Evolutionary conservation across 2,329 filamentous ascomycete species (phyloP).

Genomic region (Pseudogymnoascus destructans): DNA sequence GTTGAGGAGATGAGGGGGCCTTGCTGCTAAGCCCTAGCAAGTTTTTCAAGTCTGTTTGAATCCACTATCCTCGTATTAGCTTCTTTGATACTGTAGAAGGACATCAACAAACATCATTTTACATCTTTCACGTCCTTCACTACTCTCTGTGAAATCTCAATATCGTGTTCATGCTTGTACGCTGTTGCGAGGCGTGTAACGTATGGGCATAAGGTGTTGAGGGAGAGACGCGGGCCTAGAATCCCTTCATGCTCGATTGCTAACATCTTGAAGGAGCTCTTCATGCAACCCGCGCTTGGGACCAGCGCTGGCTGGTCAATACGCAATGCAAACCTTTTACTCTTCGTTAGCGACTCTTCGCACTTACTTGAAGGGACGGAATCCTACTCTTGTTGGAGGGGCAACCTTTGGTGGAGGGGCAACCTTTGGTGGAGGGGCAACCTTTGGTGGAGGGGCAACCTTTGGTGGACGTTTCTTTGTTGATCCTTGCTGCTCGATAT

Average conservation of each 20-base stretch:
- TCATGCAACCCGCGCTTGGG: neutral
- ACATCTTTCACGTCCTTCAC: neutral
- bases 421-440: too few relatives aligned
- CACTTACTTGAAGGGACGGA: too few relatives aligned
- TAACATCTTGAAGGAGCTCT: neutral
- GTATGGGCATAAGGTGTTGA: neutral
- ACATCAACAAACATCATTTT: neutral
- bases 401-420: too few relatives aligned
- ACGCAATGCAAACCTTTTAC: neutral
- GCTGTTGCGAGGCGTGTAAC: neutral
- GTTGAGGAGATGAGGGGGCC: conserved; percentile 18
- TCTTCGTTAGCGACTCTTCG: too few relatives aligned
- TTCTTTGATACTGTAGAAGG: neutral
- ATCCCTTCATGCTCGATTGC: neutral
- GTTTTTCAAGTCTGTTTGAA: too few relatives aligned
- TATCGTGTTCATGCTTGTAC: neutral
- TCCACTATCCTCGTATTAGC: neutral
- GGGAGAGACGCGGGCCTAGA: neutral
- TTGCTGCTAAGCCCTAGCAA: neutral
- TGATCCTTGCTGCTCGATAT: neutral
- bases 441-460: neutral
- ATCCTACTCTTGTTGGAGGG: too few relatives aligned
- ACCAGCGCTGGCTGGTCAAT: neutral
- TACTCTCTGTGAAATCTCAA: neutral
- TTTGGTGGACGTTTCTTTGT: neutral